Conservation (phyloP, 2,329 filamentous ascomycete genomes). For the Taxawa tesnikishii region DNA sequence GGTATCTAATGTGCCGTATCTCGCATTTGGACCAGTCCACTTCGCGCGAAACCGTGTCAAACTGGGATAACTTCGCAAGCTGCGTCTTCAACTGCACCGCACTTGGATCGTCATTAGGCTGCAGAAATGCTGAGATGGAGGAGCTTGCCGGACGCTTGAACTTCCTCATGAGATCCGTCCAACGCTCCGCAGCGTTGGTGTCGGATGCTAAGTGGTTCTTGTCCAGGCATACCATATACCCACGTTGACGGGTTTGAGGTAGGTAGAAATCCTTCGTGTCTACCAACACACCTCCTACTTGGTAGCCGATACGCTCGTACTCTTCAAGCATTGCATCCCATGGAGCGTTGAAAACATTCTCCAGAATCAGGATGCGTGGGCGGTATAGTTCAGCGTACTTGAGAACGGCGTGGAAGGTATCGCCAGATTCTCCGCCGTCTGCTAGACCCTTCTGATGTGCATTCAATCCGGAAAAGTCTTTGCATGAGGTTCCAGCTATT, state of each 20-base stretch:
- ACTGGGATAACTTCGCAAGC: constrained; percentile 22
- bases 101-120: constrained; percentile 42
- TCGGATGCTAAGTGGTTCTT: constrained; percentile 2
- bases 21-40: constrained; percentile 46
- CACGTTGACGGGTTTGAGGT: constrained; percentile 43
- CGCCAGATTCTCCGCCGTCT: constrained; percentile 49
- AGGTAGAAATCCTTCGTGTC: constrained; percentile 64
- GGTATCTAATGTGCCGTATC: constrained; percentile 45
- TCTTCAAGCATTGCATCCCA: constrained; percentile 38
- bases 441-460: constrained; percentile 38
- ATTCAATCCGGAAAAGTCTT: constrained; percentile 61
- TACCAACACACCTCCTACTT: constrained; percentile 34
- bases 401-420: constrained; percentile 52
- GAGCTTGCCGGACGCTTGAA: constrained; percentile 49
- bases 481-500: constrained; percentile 62
- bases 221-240: constrained; percentile 36
- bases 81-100: constrained; percentile 39
- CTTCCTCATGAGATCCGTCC: constrained; percentile 31
- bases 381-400: constrained; percentile 41
- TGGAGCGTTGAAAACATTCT: constrained; percentile 54
- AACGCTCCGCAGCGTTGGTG: constrained; percentile 15
- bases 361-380: constrained; percentile 55
- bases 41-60: constrained; percentile 13
- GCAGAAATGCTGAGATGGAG: constrained; percentile 49
- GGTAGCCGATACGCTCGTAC: constrained; percentile 44